Base-by-base conservation (phyloP, 805 yeast genomes). In the Alloascoidea africana region DNA sequence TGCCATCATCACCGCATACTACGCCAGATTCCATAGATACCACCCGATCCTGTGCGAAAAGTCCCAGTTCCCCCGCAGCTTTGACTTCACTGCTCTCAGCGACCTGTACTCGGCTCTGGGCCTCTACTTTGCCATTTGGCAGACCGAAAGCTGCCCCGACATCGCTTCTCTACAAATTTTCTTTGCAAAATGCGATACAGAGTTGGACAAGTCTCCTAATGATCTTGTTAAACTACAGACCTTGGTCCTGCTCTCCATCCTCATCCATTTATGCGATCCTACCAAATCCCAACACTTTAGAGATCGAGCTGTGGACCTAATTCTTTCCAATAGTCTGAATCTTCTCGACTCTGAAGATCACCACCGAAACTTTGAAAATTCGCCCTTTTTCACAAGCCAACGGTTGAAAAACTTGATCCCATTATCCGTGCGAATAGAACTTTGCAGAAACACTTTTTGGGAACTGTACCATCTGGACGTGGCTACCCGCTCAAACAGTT, bases 1-100 rank as follows among this genome's bases (percentile, higher is more conserved):
- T 23, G 13, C 8, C 8, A n/a, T 23, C n/a, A 23, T 23, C 8
- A 8, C 30, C 8, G n/a, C 30, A 23, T 23, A 8, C 30, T 23
- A 23, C n/a, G 30, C 30, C n/a, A 23, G 30, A n/a, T 23, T 23
- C n/a, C 30, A 23, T n/a, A 23, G n/a, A n/a, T 23, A 8, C n/a
- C 30, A 23, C n/a, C 30, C 30, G n/a, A 23, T 23, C 8, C n/a
- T 23, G n/a, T 23, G 8, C 30, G 30, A 23, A 23, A 23, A n/a
- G n/a, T 8, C 8, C 8, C n/a, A 8, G n/a, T 23, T 23, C 8
- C 30, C 30, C 30, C n/a, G n/a, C n/a, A n/a, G n/a, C n/a, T n/a
- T n/a, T n/a, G 30, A 23, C 8, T 8, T 23, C n/a, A n/a, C 30
- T 8, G 30, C 8, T 8, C 8, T 23, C n/a, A 8, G 13, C n/a